Percentiles rank a stretch among this genome's conserved stretches.
Conservation (phyloP, 163 green algal genomes). For the Chloromonas sp. region DNA sequence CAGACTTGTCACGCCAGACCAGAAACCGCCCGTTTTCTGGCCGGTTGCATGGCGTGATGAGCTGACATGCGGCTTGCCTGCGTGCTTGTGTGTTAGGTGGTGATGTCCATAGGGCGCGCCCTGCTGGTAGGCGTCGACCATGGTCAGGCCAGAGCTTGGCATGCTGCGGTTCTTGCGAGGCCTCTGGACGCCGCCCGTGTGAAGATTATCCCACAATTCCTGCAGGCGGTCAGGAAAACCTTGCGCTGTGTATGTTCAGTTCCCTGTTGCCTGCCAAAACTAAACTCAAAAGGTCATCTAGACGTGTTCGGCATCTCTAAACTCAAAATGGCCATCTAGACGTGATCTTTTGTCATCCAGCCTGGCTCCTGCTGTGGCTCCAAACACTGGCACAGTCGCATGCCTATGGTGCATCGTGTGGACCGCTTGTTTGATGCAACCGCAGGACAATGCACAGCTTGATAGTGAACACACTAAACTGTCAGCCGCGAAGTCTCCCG, state of each 20-base stretch:
- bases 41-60: neutral
- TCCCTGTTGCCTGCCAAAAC: no score
- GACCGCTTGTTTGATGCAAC: neutral
- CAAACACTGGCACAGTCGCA: neutral
- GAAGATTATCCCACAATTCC: constrained; percentile 49
- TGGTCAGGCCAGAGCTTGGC: constrained; percentile 55
- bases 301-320: no score
- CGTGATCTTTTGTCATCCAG: no score
- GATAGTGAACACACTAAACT: no score
- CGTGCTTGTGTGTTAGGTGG: neutral
- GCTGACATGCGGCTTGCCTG: neutral
- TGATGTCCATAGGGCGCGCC: neutral
- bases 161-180: neutral
- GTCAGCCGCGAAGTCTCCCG: no score
- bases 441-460: no score
- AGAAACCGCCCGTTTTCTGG: constrained; percentile 9
- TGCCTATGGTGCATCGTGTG: neutral
- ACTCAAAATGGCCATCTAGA: no score
- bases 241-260: neutral
- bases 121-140: constrained; percentile 39
- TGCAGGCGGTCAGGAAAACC: constrained; percentile 20
- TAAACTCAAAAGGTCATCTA: no score
- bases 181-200: neutral
- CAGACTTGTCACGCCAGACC: constrained; percentile 13
- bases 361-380: neutral